phyloP scores from a whole-genome alignment of 805 yeast species.

The Metschnikowia orientalis region DNA sequence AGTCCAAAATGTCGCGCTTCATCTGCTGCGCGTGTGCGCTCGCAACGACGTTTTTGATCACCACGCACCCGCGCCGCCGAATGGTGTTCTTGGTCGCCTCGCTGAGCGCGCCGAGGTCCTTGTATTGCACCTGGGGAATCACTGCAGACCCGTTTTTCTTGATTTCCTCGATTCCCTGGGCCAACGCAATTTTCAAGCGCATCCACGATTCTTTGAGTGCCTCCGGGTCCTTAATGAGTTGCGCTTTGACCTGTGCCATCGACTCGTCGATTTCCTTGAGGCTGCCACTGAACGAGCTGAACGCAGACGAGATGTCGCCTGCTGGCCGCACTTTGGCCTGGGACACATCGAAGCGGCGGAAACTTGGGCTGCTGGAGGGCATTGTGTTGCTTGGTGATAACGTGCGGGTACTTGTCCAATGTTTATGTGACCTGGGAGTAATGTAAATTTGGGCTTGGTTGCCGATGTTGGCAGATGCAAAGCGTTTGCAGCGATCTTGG shows the following conservation, averaged over 20 bases:
- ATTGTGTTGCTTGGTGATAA: too few species aligned
- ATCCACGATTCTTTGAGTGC: slow-evolving; percentile 7
- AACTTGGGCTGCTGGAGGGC: too few species aligned
- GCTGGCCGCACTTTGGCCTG: slow-evolving; percentile 10
- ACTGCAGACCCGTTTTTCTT: slow-evolving; percentile 6
- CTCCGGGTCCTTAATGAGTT: slow-evolving; percentile 7
- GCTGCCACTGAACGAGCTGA: slow-evolving; percentile 7
- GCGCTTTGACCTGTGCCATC: slow-evolving; percentile 5
- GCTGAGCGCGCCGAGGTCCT: not conserved
- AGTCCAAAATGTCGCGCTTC: slow-evolving; percentile 6
- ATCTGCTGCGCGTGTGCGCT: slow-evolving; percentile 2
- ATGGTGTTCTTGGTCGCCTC: slow-evolving; percentile 3
- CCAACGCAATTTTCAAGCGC: slow-evolving; percentile 7
- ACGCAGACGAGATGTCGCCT: slow-evolving; percentile 12
- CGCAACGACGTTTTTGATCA: slow-evolving; percentile 6
- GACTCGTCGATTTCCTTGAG: slow-evolving; percentile 4
- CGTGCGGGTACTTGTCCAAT: too few species aligned
- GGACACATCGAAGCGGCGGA: too few species aligned
- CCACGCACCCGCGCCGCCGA: slow-evolving; percentile 7
- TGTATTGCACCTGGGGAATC: slow-evolving; percentile 5
- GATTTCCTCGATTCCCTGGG: slow-evolving; percentile 6
- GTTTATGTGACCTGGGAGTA: too few species aligned
- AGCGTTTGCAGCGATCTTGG: too few species aligned
- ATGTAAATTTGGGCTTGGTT: too few species aligned
- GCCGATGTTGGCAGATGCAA: too few species aligned